These are phyloP conservation scores for Jacaranda copaia DNA, from an alignment of 257 asterid species.

Conservation along the genomic window DNA sequence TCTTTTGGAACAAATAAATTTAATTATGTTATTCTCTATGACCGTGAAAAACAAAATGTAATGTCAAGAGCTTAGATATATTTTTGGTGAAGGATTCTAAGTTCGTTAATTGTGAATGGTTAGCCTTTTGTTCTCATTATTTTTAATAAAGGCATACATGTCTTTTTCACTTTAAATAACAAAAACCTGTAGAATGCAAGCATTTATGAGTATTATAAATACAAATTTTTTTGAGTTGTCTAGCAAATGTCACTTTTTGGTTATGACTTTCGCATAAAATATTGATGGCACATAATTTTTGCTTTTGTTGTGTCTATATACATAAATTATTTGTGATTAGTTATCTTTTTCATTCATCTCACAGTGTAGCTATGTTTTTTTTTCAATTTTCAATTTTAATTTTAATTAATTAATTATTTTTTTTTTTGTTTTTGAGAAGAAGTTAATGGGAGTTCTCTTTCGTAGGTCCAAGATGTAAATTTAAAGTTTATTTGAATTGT, in stretches of 20 bases:
- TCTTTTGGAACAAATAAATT: too few relatives aligned
- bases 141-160: background rate
- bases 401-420: too few relatives aligned
- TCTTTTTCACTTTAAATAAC: background rate
- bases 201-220: background rate
- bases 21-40: too few relatives aligned
- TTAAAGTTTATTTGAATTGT: constrained; percentile 23
- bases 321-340: background rate
- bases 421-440: background rate
- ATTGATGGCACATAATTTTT: background rate
- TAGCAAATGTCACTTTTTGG: background rate
- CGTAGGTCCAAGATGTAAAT: background rate
- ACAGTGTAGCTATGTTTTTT: background rate
- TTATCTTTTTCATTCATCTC: background rate
- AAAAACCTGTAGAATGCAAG: background rate
- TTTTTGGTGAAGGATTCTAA: background rate
- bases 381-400: too few relatives aligned
- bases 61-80: too few relatives aligned
- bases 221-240: background rate
- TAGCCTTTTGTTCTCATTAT: too few relatives aligned
- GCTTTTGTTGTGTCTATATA: background rate
- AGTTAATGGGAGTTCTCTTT: background rate
- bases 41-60: too few relatives aligned
- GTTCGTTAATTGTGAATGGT: background rate
- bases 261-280: background rate